Evolutionary conservation across 2,329 filamentous ascomycete species (phyloP).

Genomic region (Fusarium palustre): DNA sequence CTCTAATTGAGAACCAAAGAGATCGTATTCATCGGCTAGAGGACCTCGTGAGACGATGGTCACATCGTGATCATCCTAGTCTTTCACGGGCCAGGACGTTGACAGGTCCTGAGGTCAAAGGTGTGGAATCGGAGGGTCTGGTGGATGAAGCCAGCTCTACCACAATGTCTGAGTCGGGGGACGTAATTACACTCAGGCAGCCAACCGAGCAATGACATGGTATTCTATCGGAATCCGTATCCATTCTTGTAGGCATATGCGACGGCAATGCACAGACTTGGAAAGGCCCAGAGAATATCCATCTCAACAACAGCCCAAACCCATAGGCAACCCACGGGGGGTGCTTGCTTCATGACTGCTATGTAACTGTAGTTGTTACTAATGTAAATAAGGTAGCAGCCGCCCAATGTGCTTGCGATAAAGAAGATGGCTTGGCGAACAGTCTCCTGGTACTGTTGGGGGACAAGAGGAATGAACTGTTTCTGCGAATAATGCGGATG

Average conservation of each 20-base stretch:
- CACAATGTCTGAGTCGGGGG: constrained; percentile 5
- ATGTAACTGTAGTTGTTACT: constrained; percentile 86
- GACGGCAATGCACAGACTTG: constrained; percentile 61
- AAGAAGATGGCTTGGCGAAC: constrained; percentile 74
- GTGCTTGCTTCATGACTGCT: constrained; percentile 90
- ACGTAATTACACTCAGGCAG: not conserved
- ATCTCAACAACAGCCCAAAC: constrained; percentile 93
- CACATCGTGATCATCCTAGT: constrained; percentile 16
- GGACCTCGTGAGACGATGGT: constrained; percentile 33
- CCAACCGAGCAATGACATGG: not conserved
- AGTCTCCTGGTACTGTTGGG: constrained; percentile 58
- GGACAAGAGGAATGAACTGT: constrained; percentile 62
- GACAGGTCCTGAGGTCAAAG: constrained; percentile 20
- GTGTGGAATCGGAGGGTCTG: constrained; percentile 11
- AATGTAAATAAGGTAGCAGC: constrained; percentile 84
- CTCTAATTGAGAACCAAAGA: constrained; percentile 42
- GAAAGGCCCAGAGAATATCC: constrained; percentile 73
- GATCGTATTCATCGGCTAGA: constrained; percentile 43
- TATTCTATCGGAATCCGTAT: constrained; percentile 56
- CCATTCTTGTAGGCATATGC: constrained; percentile 63
- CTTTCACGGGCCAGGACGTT: constrained; percentile 33
- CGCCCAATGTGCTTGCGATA: constrained; percentile 67
- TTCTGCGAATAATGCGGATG: constrained; percentile 65
- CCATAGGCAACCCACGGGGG: constrained; percentile 91
- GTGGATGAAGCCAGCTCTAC: constrained; percentile 19